Evolutionary conservation across 2,329 filamentous ascomycete genomes (phyloP).

Genomic region (Cyphellophora europaea): DNA sequence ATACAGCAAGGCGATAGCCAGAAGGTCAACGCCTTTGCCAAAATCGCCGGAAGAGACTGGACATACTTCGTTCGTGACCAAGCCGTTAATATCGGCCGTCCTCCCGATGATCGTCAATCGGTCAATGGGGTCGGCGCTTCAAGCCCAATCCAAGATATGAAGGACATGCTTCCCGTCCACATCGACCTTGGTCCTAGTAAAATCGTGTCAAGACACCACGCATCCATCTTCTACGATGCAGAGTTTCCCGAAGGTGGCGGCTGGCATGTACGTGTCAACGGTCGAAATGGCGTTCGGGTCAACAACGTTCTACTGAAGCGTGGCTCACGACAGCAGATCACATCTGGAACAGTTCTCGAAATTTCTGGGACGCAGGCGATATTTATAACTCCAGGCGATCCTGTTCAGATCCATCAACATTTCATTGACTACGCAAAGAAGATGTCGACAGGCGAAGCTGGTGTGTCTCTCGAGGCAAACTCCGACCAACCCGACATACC

Average conservation of each 20-base stretch:
- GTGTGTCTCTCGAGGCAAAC: slow-evolving; percentile 25
- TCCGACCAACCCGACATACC: slow-evolving; percentile 6
- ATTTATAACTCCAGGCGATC: slow-evolving; percentile 81
- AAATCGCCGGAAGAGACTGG: slow-evolving; percentile 42
- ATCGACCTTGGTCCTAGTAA: slow-evolving; percentile 84
- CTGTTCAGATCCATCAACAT: slow-evolving; percentile 57
- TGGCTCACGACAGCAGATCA: slow-evolving; percentile 56
- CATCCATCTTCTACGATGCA: slow-evolving; percentile 64
- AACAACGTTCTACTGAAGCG: slow-evolving; percentile 63
- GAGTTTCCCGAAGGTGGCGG: slow-evolving; percentile 44
- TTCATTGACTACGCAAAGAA: slow-evolving; percentile 60
- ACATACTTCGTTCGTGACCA: slow-evolving; percentile 43
- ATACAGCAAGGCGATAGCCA: slow-evolving; percentile 31
- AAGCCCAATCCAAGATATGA: slow-evolving; percentile 35
- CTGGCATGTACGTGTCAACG: slow-evolving; percentile 82
- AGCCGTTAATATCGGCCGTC: slow-evolving; percentile 39
- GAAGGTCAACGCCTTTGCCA: slow-evolving; percentile 40
- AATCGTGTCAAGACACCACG: slow-evolving; percentile 68
- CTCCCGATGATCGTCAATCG: slow-evolving; percentile 32
- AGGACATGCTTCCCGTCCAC: slow-evolving; percentile 47
- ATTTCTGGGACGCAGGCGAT: slow-evolving; percentile 96
- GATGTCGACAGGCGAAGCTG: slow-evolving; percentile 30
- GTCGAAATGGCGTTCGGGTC: slow-evolving; percentile 81
- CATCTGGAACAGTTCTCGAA: slow-evolving; percentile 84
- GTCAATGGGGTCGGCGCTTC: slow-evolving; percentile 23